Evolutionary conservation across 2,329 filamentous ascomycete genomes (phyloP), one percentile per base, ranked within the genome.

Genomic region (Macroventuria anomochaeta): DNA sequence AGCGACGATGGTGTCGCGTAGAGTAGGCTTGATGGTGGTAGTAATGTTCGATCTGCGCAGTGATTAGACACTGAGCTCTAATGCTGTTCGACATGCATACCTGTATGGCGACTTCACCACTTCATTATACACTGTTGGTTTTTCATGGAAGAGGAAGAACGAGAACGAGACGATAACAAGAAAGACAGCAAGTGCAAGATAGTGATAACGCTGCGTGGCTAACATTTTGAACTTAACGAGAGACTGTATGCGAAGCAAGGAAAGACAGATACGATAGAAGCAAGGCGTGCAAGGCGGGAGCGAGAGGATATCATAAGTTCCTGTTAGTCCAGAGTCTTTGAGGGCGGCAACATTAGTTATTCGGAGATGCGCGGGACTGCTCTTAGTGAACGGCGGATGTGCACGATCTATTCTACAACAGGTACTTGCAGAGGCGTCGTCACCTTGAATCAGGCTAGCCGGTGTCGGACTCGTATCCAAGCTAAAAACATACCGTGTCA

Each of bases 1-100:
- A 3, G 49, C 26, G 3, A 52, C 38, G 36, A 64, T 58, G 2
- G 58, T 58, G 29, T 64, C 59, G 41, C 53, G 51, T 18, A 63
- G 31, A 3, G 48, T 48, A 2, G 52, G 49, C 25, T 58, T 58
- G 6, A 50, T 29, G 2, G 48, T 32, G 20, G 58, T 57, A 20
- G 29, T 20, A 21, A 34, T 23, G 31, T 18, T 31, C 2, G 38
- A 36, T 11, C 46, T 49, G 37, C 8, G 13, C 11, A 20, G 3
- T 12, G 46, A 15, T 53, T 20, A 53, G 50, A 36, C 13, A 13
- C 17, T 39, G 15, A 21, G 17, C 13, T 15, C 18, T 15, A 20
- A 20, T 10, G 8, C 15, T 12, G n/a, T 21, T 10, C 10, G 7
- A 5, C 7, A 8, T 40, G 18, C 37, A 25, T 51, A 65, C 57